Conservation (phyloP, 495 filamentous ascomycete genomes). For the Melanomma pulvis-pyrius region DNA sequence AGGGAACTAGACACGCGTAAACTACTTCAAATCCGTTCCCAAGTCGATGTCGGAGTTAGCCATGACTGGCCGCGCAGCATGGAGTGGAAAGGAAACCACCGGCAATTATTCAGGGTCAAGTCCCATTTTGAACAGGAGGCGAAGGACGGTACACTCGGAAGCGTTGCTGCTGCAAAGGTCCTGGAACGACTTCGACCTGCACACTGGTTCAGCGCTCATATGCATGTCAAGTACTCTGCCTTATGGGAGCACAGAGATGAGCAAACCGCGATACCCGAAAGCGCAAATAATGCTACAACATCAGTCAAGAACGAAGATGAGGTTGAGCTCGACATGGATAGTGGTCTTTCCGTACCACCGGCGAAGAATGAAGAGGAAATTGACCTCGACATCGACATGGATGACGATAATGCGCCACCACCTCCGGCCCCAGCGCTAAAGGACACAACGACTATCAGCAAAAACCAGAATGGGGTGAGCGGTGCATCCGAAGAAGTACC, state of each 20-base stretch:
- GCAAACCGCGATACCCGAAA: neutral
- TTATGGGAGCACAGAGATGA: slow-evolving; percentile 61
- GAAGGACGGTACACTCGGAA: slow-evolving; percentile 71
- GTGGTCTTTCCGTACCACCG: neutral
- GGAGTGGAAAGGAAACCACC: slow-evolving; percentile 70
- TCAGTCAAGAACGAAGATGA: slow-evolving; percentile 40
- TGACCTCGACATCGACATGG: slow-evolving; percentile 47
- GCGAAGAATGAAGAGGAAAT: slow-evolving; percentile 46
- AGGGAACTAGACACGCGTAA: slow-evolving; percentile 91
- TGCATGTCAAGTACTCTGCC: slow-evolving; percentile 85
- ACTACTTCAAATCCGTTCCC: slow-evolving; percentile 77
- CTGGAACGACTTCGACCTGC: slow-evolving; percentile 77
- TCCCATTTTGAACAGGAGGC: slow-evolving; percentile 74
- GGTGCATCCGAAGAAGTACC: slow-evolving; percentile 45
- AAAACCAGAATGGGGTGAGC: slow-evolving; percentile 22
- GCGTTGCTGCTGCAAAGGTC: slow-evolving; percentile 71
- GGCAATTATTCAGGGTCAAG: slow-evolving; percentile 69
- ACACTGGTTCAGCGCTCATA: slow-evolving; percentile 93
- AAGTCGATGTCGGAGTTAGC: slow-evolving; percentile 85
- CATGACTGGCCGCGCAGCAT: slow-evolving; percentile 92
- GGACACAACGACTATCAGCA: slow-evolving; percentile 33
- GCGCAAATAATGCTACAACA: neutral
- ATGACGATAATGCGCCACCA: slow-evolving; percentile 32
- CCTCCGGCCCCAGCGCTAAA: neutral
- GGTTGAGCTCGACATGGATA: slow-evolving; percentile 38